Base-by-base conservation (phyloP, 257 asterid species). In the Lithospermum erythrorhizon region DNA sequence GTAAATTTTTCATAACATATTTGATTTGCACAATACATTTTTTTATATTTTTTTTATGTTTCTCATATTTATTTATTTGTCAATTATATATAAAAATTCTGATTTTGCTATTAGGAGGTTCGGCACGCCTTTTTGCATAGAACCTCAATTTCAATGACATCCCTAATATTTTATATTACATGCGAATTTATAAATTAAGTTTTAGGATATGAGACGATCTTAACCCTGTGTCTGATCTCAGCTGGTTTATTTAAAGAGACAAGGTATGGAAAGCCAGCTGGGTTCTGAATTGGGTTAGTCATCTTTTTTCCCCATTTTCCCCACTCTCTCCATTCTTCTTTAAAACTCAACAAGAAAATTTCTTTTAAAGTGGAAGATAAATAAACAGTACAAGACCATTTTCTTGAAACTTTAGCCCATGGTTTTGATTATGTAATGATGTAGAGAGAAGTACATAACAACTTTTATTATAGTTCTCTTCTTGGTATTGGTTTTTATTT, bases 351-450 rank as follows among this genome's bases (percentile, higher is more conserved):
- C 11, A 53, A 19, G 3, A 19, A 10, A 0, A 53, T 22, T 53
- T n/a, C 15, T 19, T 53, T 53, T 52, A 52, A 3, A 3, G 21
- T 3, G 6, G 3, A 18, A 3, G 4, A 18, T 52, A 32, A 1
- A 32, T 2, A 32, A 32, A 32, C 20, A 53, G 23, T 53, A 7
- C 22, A n/a, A 53, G 15, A n/a, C 25, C 10, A 19, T 19, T 7
- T 19, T 22, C 25, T 53, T 53, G 9, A 53, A 53, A 53, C 16
- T 53, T n/a, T 41, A 41, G 49, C 17, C 17, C 17, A 41, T 41
- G 49, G 49, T 41, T n/a, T 53, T n/a, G 23, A 53, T 53, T 53
- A 15, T 17, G 57, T 53, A 53, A 53, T 53, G 57, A 53, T 53
- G 23, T 53, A n/a, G 0, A 53, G 9, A 21, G 57, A 35, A 35